These are phyloP conservation scores for Echeveria elegans DNA, from an alignment of 164 flowering plant species.

Conservation along the genomic window DNA sequence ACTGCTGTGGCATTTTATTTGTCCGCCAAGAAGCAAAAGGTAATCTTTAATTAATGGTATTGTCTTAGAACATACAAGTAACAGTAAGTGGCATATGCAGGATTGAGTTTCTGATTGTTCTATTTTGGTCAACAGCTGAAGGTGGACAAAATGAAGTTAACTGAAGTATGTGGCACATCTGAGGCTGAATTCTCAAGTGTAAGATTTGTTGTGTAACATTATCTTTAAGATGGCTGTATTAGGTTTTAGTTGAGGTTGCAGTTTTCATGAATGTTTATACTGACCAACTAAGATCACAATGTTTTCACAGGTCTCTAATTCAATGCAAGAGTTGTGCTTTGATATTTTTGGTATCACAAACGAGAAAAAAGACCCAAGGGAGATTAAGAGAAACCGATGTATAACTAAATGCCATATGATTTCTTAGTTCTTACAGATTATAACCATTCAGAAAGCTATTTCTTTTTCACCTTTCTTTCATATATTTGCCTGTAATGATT, in stretches of 20 bases:
- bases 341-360: conserved; percentile 72
- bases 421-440: neutral
- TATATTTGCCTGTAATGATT: neutral
- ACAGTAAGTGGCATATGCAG: no score
- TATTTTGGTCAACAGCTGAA: conserved; percentile 54
- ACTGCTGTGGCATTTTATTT: conserved; percentile 87
- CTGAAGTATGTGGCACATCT: conserved; percentile 83
- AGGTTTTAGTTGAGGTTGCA: neutral
- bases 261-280: neutral
- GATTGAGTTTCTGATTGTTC: neutral
- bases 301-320: conserved; percentile 51
- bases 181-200: conserved; percentile 80
- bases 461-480: neutral
- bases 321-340: conserved; percentile 85
- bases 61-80: neutral
- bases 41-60: conserved; percentile 10
- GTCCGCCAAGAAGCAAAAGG: conserved; percentile 88
- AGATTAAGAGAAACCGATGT: conserved; percentile 83
- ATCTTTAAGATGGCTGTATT: neutral
- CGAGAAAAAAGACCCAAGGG: conserved; percentile 76
- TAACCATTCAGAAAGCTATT: neutral
- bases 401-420: neutral
- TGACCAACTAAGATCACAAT: neutral
- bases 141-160: conserved; percentile 76
- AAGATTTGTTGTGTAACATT: conserved; percentile 18